A percentile compares a stretch with the other conserved stretches of the same genome.
phyloP scores from a whole-genome alignment of 2,329 filamentous ascomycete species.

The Trichoderma koningii region DNA sequence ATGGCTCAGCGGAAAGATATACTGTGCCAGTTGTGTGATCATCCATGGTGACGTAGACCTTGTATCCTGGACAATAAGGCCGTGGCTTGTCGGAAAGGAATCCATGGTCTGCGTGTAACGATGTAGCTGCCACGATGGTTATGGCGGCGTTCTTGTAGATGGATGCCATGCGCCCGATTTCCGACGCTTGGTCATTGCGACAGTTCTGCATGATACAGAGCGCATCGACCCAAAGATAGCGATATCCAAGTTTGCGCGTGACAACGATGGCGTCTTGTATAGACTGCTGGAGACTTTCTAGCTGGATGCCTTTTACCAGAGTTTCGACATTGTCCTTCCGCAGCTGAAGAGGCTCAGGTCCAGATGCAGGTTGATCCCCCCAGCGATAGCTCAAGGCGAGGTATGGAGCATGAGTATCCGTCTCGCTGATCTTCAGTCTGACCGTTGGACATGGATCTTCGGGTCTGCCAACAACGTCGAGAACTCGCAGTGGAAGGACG shows the following conservation, averaged over 20 bases:
- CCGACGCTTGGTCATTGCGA: neutral
- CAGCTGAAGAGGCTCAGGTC: neutral
- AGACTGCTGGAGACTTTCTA: neutral
- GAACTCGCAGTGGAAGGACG: constrained; percentile 4
- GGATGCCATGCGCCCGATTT: constrained; percentile 2
- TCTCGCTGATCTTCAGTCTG: neutral
- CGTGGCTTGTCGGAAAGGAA: neutral
- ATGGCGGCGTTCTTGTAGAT: constrained; percentile 16
- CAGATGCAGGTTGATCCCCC: neutral
- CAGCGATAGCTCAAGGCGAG: constrained; percentile 11
- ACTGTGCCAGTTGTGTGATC: neutral
- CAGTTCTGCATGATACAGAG: constrained; percentile 12
- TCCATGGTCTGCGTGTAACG: neutral
- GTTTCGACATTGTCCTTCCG: neutral
- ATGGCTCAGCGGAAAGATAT: neutral
- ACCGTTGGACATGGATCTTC: neutral
- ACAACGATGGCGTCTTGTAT: constrained; percentile 7
- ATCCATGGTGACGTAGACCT: neutral
- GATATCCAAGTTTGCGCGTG: constrained; percentile 4
- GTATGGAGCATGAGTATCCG: neutral
- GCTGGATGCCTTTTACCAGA: neutral
- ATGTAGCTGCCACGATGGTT: constrained; percentile 6
- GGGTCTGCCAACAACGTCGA: constrained; percentile 7
- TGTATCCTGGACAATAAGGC: neutral
- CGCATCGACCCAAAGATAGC: constrained; percentile 14